A percentile compares a stretch with the other conserved stretches of the same genome.
Evolutionary conservation across 352 stramenopile species (phyloP).

Genomic region (Phytophthora rubi): DNA sequence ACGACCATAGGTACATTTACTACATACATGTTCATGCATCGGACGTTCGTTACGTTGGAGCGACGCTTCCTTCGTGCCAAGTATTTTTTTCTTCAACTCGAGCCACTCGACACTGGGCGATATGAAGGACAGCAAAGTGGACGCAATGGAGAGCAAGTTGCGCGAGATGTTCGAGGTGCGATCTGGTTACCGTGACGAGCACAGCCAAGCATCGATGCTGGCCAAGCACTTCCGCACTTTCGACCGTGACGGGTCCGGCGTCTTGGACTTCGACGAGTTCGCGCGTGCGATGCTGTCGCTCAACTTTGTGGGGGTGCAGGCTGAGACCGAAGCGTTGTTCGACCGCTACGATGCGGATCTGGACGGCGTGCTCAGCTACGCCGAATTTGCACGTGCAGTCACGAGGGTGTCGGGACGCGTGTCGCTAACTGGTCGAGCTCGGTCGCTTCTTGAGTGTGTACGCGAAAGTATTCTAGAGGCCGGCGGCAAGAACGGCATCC

Average conservation of each 20-base stretch:
- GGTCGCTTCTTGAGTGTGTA: constrained; percentile 51
- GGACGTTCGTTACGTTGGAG: background rate
- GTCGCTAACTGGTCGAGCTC: constrained; percentile 19
- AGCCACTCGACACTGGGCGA: background rate
- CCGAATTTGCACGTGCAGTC: constrained; percentile 67
- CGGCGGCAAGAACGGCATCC: constrained; percentile 79
- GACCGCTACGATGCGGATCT: constrained; percentile 90
- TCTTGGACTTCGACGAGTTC: constrained; percentile 91
- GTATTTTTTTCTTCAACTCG: background rate
- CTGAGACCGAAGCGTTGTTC: constrained; percentile 86
- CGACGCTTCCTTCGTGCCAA: background rate
- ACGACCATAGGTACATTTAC: too few relatives aligned
- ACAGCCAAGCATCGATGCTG: constrained; percentile 55
- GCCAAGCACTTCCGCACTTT: constrained; percentile 83
- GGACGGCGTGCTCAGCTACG: constrained; percentile 77
- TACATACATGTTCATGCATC: background rate
- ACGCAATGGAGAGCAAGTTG: constrained; percentile 62
- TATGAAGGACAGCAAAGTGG: constrained; percentile 48
- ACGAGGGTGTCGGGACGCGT: constrained; percentile 39
- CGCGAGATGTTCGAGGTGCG: constrained; percentile 74
- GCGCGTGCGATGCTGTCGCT: constrained; percentile 83
- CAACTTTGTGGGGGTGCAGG: constrained; percentile 91
- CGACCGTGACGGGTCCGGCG: constrained; percentile 70
- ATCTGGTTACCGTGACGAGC: constrained; percentile 71
- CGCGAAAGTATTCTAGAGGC: constrained; percentile 61